A percentile compares a stretch with the other conserved stretches of the same genome.
Conservation (phyloP, 257 asterid genomes). For the Cruciata laevipes region DNA sequence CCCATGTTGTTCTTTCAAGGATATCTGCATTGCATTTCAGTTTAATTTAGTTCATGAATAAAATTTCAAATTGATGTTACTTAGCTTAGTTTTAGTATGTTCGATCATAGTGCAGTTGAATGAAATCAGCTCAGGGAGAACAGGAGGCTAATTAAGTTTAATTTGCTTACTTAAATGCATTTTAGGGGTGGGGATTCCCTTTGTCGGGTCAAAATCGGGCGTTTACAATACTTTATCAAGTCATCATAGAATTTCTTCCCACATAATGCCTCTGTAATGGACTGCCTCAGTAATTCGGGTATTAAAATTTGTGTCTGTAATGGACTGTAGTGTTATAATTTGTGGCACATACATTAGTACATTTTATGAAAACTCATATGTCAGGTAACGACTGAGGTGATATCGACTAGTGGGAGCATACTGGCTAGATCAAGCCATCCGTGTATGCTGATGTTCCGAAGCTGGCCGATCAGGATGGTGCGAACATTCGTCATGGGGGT, state of each 20-base stretch:
- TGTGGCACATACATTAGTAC: background rate
- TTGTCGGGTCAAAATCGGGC: background rate
- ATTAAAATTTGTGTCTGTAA: no score
- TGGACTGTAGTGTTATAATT: no score
- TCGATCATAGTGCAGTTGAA: no score
- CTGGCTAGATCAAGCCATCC: constrained; percentile 59
- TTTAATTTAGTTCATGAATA: background rate
- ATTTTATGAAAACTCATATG: background rate
- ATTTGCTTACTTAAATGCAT: background rate
- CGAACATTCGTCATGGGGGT: constrained; percentile 50
- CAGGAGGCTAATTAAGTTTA: background rate
- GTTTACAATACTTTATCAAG: no score
- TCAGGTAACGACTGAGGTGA: constrained; percentile 53
- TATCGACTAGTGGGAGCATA: constrained; percentile 35
- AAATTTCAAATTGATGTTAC: no score
- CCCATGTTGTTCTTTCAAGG: no score
- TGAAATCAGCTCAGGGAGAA: no score
- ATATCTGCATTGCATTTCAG: no score
- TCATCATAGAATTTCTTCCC: no score
- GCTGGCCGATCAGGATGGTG: constrained; percentile 60
- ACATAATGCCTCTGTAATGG: no score
- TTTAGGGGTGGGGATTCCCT: no score
- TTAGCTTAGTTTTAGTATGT: background rate
- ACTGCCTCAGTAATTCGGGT: background rate
- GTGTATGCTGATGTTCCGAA: constrained; percentile 55